Evolutionary conservation across 1,139 yeast species (phyloP).

Genomic region (Magnusiomyces ingens): DNA sequence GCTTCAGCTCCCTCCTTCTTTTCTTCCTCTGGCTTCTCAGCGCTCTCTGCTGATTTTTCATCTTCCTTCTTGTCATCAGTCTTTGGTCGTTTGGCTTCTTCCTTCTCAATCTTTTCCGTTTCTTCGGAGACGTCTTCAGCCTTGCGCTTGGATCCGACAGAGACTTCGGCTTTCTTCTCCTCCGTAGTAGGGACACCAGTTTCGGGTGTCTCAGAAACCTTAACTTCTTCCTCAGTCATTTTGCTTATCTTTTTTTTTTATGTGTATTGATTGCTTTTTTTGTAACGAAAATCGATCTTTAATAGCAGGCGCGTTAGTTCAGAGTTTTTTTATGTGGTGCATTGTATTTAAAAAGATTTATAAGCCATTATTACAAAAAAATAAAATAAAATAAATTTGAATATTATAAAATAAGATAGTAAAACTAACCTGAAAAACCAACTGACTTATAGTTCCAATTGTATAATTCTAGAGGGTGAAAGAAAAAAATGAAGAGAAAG

Average conservation of each 20-base stretch:
- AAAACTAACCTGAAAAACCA: not conserved
- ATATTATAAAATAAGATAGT: not conserved
- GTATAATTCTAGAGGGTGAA: not conserved
- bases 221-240: conserved; percentile 19
- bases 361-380: not conserved
- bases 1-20: conserved; percentile 9
- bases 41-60: conserved; percentile 36
- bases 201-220: conserved; percentile 9
- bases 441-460: not conserved
- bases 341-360: not conserved
- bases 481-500: not conserved
- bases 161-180: conserved; percentile 1
- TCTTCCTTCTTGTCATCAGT: not conserved
- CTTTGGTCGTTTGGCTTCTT: not conserved
- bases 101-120: conserved; percentile 28
- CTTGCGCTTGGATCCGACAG: conserved; percentile 17
- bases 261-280: not conserved
- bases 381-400: not conserved
- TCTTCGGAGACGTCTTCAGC: conserved; percentile 21
- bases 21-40: conserved; percentile 17
- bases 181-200: conserved; percentile 7
- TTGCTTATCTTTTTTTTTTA: not conserved
- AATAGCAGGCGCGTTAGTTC: not conserved
- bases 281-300: not conserved
- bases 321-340: not conserved